phyloP scores from a whole-genome alignment of 768 basidiomycete species.

The Pulveroboletus sp. region DNA sequence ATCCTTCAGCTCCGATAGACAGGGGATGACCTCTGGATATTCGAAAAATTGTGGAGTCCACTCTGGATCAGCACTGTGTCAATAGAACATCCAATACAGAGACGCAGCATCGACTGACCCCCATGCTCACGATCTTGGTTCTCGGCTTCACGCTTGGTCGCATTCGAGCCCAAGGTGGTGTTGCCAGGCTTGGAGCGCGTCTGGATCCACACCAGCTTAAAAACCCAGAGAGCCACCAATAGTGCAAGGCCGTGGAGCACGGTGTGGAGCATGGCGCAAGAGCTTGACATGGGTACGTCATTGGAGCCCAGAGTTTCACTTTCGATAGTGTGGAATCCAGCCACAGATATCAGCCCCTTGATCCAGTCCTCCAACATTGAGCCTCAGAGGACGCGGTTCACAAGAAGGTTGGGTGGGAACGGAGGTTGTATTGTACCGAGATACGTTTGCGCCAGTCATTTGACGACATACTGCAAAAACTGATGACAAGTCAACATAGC shows the following conservation, averaged over 20 bases:
- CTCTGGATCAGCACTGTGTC: slow-evolving; percentile 32
- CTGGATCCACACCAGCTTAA: slow-evolving; percentile 14
- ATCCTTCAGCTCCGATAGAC: slow-evolving; percentile 36
- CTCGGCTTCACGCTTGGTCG: slow-evolving; percentile 2
- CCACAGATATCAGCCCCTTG: slow-evolving; percentile 9
- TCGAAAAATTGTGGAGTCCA: slow-evolving; percentile 52
- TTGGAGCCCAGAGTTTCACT: slow-evolving; percentile 14
- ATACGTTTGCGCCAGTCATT: too few relatives aligned
- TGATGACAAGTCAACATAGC: too few relatives aligned
- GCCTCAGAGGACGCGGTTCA: not conserved
- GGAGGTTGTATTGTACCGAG: not conserved
- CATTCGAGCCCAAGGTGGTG: not conserved
- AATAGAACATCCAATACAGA: not conserved
- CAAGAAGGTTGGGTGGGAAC: not conserved
- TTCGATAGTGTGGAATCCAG: not conserved
- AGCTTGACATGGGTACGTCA: slow-evolving; percentile 17
- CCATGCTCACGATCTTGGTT: slow-evolving; percentile 24
- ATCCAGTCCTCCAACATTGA: slow-evolving; percentile 4
- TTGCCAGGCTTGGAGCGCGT: not conserved
- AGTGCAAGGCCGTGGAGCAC: slow-evolving; percentile 13
- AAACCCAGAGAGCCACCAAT: slow-evolving; percentile 3
- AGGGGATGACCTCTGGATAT: slow-evolving; percentile 50
- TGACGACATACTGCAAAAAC: too few relatives aligned
- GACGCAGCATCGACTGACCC: slow-evolving; percentile 13
- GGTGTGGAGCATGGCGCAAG: slow-evolving; percentile 14